Conservation (phyloP, 768 basidiomycete species). For the Pleurotus pulmonarius region DNA sequence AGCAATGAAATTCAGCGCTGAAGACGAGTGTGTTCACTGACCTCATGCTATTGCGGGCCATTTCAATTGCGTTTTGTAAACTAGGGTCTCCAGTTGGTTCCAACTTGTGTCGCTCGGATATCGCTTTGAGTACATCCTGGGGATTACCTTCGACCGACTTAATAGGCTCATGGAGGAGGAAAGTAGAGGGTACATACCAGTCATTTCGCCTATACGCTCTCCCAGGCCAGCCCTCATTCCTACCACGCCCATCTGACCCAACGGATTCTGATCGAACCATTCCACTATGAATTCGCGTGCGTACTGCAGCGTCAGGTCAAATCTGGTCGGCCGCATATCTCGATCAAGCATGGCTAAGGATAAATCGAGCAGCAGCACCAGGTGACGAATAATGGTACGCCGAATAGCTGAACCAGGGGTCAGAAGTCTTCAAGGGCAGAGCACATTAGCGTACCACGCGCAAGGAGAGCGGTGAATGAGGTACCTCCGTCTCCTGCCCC, state of each 20-base stretch:
- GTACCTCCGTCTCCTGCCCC: slow-evolving; percentile 80
- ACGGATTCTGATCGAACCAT: slow-evolving; percentile 99
- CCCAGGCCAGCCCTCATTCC: slow-evolving; percentile 90
- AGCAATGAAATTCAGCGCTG: neutral
- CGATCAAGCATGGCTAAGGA: slow-evolving; percentile 92
- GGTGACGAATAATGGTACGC: slow-evolving; percentile 93
- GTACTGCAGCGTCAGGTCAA: slow-evolving; percentile 87
- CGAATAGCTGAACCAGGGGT: slow-evolving; percentile 86
- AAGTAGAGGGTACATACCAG: slow-evolving; percentile 52
- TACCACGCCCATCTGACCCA: slow-evolving; percentile 94
- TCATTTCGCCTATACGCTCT: slow-evolving; percentile 89
- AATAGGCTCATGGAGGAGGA: slow-evolving; percentile 8
- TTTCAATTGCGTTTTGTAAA: slow-evolving; percentile 95
- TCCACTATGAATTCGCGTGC: slow-evolving; percentile 89
- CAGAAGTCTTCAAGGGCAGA: slow-evolving; percentile 48
- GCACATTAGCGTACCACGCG: slow-evolving; percentile 2
- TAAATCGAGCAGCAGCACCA: slow-evolving; percentile 89
- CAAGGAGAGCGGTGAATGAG: slow-evolving; percentile 14
- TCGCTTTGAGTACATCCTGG: slow-evolving; percentile 86
- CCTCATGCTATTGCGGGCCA: slow-evolving; percentile 94
- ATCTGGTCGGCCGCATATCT: slow-evolving; percentile 93
- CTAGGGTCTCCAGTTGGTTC: slow-evolving; percentile 93
- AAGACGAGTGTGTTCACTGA: slow-evolving; percentile 24
- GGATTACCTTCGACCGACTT: slow-evolving; percentile 67
- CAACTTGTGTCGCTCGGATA: slow-evolving; percentile 83